A percentile compares a stretch with the other conserved stretches of the same genome.
Evolutionary conservation across 2,329 filamentous ascomycete genomes (phyloP).

Genomic region (Pseudonectria foliicola): DNA sequence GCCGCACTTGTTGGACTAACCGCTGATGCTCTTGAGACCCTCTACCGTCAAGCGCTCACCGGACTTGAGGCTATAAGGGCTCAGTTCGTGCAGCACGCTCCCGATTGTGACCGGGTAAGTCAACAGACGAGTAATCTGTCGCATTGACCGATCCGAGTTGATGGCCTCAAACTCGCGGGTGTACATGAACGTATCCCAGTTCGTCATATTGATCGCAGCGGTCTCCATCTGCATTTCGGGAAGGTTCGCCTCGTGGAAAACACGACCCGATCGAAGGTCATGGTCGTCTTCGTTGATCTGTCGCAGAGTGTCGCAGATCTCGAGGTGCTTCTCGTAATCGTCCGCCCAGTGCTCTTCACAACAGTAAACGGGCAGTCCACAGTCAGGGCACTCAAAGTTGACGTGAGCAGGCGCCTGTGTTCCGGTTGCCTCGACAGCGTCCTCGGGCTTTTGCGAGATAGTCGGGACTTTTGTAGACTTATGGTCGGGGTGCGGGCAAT

Average conservation of each 20-base stretch:
- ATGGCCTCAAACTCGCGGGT: slow-evolving; percentile 86
- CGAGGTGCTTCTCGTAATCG: slow-evolving; percentile 86
- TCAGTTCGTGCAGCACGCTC: slow-evolving; percentile 88
- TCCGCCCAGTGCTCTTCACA: slow-evolving; percentile 93
- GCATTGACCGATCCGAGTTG: slow-evolving; percentile 82
- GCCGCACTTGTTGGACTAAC: slow-evolving; percentile 42
- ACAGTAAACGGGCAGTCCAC: slow-evolving; percentile 88
- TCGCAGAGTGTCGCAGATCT: slow-evolving; percentile 83
- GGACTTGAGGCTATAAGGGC: slow-evolving; percentile 76
- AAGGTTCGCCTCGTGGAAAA: slow-evolving; percentile 91
- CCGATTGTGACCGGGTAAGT: slow-evolving; percentile 92
- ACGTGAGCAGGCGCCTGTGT: slow-evolving; percentile 69
- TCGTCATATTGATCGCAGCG: slow-evolving; percentile 91
- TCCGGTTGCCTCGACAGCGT: slow-evolving; percentile 47
- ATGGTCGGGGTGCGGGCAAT: slow-evolving; percentile 87
- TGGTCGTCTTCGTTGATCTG: slow-evolving; percentile 99
- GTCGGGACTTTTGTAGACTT: slow-evolving; percentile 63
- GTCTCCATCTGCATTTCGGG: slow-evolving; percentile 87
- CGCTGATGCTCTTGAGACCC: slow-evolving; percentile 87
- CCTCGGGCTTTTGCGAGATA: slow-evolving; percentile 57
- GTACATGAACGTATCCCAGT: slow-evolving; percentile 96
- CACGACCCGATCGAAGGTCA: slow-evolving; percentile 80
- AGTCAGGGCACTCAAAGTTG: slow-evolving; percentile 92
- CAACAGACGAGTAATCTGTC: slow-evolving; percentile 85
- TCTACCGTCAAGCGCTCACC: slow-evolving; percentile 75